Evolutionary conservation across 2,329 filamentous ascomycete species (phyloP).

Genomic region (Claviceps maximensis): DNA sequence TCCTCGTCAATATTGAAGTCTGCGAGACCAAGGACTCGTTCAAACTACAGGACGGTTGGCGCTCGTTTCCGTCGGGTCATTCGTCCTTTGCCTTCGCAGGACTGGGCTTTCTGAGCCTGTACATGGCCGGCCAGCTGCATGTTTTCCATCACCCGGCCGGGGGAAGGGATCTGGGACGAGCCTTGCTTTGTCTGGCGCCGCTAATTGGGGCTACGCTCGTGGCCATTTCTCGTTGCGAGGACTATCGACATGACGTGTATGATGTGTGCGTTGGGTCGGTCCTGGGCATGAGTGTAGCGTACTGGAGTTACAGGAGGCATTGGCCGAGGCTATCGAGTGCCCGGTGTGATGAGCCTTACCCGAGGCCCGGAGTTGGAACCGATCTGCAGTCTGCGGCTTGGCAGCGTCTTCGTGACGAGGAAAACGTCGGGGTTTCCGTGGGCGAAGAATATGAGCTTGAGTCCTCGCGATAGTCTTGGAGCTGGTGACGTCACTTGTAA

Average conservation of each 20-base stretch:
- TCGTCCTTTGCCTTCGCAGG: constrained; percentile 68
- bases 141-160: constrained; percentile 35
- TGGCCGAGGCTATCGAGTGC: constrained; percentile 42
- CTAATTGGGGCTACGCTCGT: constrained; percentile 52
- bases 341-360: constrained; percentile 45
- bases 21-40: constrained; percentile 61
- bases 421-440: constrained; percentile 32
- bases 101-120: constrained; percentile 59
- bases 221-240: constrained; percentile 54
- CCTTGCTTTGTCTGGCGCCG: constrained; percentile 44
- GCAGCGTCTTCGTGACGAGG: constrained; percentile 39
- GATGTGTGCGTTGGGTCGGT: constrained; percentile 50
- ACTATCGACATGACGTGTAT: constrained; percentile 59
- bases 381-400: constrained; percentile 21
- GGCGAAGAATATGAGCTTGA: constrained; percentile 15
- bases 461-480: background rate
- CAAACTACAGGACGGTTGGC: constrained; percentile 68
- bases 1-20: constrained; percentile 50
- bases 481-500: too few relatives aligned
- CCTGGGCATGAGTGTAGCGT: constrained; percentile 46
- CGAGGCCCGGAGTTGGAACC: constrained; percentile 27
- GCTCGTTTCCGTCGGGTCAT: constrained; percentile 72
- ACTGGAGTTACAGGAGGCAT: constrained; percentile 54
- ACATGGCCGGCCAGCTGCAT: constrained; percentile 53
- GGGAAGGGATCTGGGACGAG: constrained; percentile 39